Conservation (phyloP, 2,329 filamentous ascomycete species). For the Cercospora zeina region DNA sequence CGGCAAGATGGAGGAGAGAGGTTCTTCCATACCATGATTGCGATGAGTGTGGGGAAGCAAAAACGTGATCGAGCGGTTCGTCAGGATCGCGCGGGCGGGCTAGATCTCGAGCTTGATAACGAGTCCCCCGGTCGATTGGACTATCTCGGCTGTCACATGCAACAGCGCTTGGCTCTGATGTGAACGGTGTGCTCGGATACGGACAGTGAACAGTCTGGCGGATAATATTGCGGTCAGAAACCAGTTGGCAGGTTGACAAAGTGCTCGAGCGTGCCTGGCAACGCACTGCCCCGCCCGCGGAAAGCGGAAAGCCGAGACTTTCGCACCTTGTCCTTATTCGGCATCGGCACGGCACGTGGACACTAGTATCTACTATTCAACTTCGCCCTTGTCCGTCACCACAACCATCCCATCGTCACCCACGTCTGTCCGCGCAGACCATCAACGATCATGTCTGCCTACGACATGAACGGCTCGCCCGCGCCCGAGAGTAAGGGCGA, state of each 20-base stretch:
- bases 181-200: not conserved
- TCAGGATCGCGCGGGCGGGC: constrained; percentile 6
- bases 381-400: not conserved
- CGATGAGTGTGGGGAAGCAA: constrained; percentile 15
- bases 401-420: not conserved
- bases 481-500: constrained; percentile 35
- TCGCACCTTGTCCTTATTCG: not conserved
- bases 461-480: constrained; percentile 44
- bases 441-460: constrained; percentile 28
- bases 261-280: not conserved
- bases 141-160: constrained; percentile 11
- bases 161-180: not conserved
- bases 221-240: not conserved
- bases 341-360: not conserved
- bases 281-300: not conserved
- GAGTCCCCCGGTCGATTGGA: not conserved
- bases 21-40: constrained; percentile 14
- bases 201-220: not conserved
- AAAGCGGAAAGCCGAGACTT: not conserved
- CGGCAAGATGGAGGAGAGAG: not conserved
- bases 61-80: constrained; percentile 14
- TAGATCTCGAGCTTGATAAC: constrained; percentile 13
- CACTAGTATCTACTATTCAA: not conserved
- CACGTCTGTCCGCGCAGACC: not conserved
- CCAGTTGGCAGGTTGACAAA: not conserved